Evolutionary conservation across 2,329 filamentous ascomycete genomes (phyloP).

Genomic region (Colletotrichum australisinense): DNA sequence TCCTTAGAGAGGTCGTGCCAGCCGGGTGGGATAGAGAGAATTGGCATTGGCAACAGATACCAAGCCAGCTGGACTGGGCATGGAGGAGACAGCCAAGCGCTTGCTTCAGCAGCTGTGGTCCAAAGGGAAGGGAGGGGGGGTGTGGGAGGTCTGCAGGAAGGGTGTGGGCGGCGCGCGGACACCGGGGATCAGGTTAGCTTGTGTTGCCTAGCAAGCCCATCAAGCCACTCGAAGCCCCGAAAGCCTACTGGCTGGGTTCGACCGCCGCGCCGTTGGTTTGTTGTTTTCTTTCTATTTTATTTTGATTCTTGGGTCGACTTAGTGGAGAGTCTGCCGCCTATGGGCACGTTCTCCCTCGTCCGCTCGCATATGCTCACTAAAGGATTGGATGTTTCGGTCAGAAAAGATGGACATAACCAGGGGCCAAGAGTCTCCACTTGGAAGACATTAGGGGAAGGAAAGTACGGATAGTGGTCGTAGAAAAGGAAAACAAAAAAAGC

Average conservation of each 20-base stretch:
- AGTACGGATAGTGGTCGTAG: background rate
- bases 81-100: constrained; percentile 28
- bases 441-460: background rate
- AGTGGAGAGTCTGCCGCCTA: background rate
- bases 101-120: background rate
- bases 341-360: background rate
- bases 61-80: background rate
- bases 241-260: background rate
- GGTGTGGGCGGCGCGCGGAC: background rate
- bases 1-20: background rate
- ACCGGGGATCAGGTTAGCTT: constrained; percentile 14
- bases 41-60: background rate
- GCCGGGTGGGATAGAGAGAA: background rate
- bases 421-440: constrained; percentile 12
- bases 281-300: constrained; percentile 9
- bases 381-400: constrained; percentile 26
- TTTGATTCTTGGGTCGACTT: background rate
- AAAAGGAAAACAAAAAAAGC: background rate
- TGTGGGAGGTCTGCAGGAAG: background rate
- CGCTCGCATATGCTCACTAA: background rate
- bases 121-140: background rate
- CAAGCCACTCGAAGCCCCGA: constrained; percentile 29
- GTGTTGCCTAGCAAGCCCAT: constrained; percentile 26
- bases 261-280: constrained; percentile 27
- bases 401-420: constrained; percentile 11